phyloP scores from a whole-genome alignment of 345 rosid species.

The Moricandia moricandioides region DNA sequence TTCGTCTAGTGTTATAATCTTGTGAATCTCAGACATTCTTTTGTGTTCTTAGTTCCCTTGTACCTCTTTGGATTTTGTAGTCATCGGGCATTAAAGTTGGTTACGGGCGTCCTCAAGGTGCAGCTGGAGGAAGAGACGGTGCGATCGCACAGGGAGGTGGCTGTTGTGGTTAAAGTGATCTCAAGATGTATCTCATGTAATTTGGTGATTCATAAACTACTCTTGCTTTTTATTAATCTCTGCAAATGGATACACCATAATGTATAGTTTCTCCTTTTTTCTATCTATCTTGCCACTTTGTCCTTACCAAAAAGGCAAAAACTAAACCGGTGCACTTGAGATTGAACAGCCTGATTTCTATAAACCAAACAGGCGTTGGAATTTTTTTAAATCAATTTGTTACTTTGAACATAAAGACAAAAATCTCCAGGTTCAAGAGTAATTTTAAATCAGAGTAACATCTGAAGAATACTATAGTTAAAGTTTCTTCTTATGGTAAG shows the following conservation, averaged over 20 bases:
- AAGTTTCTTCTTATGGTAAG: conserved; percentile 2
- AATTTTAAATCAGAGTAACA: conserved; percentile 6
- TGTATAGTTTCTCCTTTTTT: conserved; percentile 30
- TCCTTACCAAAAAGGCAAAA: not conserved
- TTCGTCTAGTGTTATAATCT: not conserved
- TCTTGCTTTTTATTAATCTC: conserved; percentile 12
- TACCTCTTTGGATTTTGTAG: conserved; percentile 36
- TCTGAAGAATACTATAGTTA: not conserved
- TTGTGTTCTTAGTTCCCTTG: not conserved
- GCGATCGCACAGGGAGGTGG: conserved; percentile 66
- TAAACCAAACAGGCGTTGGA: conserved; percentile 29
- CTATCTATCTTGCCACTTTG: not conserved
- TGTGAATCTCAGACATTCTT: not conserved
- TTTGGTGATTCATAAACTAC: conserved; percentile 30
- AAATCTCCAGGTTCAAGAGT: not conserved
- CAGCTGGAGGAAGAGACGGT: conserved; percentile 75
- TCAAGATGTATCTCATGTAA: conserved; percentile 20
- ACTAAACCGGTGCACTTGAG: conserved; percentile 27
- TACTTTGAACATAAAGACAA: not conserved
- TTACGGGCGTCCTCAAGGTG: conserved; percentile 77
- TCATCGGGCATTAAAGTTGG: conserved; percentile 93
- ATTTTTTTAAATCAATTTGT: conserved; percentile 2
- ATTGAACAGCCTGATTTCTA: conserved; percentile 26
- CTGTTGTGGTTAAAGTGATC: conserved; percentile 54
- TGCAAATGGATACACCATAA: conserved; percentile 34